Evolutionary conservation across 208 protist genomes (phyloP).

Genomic region (Crithidia fasciculata): DNA sequence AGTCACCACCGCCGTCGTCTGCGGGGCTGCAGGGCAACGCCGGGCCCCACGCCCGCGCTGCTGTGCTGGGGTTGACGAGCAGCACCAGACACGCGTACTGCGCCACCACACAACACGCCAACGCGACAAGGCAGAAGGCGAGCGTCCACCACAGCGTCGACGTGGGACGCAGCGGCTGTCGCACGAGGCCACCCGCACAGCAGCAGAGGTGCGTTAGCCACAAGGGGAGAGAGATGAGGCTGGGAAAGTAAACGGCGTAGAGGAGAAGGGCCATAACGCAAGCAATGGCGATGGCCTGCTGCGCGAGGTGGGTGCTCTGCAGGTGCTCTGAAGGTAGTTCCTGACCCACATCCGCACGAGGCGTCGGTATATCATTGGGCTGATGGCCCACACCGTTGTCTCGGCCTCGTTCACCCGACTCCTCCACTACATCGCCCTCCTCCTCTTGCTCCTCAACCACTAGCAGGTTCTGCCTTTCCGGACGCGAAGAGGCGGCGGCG

Average conservation of each 20-base stretch:
- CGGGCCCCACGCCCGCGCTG: constrained; percentile 17
- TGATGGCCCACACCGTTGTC: background rate
- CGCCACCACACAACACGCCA: constrained; percentile 7
- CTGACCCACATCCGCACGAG: too few species aligned
- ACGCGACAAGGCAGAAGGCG: background rate
- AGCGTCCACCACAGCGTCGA: constrained; percentile 5
- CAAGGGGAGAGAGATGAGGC: constrained; percentile 23
- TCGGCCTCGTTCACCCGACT: background rate
- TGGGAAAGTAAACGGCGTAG: constrained; percentile 31
- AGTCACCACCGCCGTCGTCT: background rate
- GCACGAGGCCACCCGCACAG: constrained; percentile 24
- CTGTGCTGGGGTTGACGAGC: constrained; percentile 9
- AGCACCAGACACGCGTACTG: constrained; percentile 20
- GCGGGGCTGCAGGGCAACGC: constrained; percentile 10
- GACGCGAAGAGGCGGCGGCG: background rate
- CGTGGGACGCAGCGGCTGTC: constrained; percentile 4
- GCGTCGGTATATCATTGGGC: too few species aligned
- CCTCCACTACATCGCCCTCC: constrained; percentile 5
- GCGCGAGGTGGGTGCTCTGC: too few species aligned
- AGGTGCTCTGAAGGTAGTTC: too few species aligned
- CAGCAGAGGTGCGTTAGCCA: constrained; percentile 29
- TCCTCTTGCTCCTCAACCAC: constrained; percentile 10
- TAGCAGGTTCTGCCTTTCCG: background rate
- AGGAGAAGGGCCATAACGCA: constrained; percentile 26
- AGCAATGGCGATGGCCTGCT: constrained; percentile 17